These are phyloP conservation scores for Aegilops umbellulata DNA, from an alignment of 176 grass and related monocot genomes.

Conservation along the genomic window DNA sequence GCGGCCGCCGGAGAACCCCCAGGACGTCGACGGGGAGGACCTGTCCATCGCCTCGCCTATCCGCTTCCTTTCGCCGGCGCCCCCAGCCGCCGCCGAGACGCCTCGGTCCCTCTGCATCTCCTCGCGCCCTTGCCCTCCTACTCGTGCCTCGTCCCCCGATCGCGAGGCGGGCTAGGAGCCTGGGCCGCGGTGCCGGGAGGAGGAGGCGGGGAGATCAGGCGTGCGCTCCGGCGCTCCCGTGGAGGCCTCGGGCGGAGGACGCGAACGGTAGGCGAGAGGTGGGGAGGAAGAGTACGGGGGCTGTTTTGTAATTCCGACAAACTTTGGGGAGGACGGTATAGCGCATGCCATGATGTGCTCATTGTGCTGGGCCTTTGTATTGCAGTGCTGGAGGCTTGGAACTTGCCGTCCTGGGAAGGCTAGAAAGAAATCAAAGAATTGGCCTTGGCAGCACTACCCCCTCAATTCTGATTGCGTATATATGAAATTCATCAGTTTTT, in stretches of 20 bases:
- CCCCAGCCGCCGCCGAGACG: conserved; percentile 26
- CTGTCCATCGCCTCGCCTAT: conserved; percentile 58
- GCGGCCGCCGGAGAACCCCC: conserved; percentile 34
- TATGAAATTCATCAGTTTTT: neutral
- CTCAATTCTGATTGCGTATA: neutral
- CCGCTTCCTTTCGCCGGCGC: conserved; percentile 45
- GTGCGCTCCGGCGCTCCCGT: conserved; percentile 8
- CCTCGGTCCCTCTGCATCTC: conserved; percentile 46
- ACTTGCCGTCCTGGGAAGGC: neutral
- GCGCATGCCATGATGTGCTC: conserved; percentile 7
- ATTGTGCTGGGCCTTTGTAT: neutral
- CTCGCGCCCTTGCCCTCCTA: conserved; percentile 4
- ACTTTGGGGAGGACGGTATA: neutral
- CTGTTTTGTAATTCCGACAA: neutral
- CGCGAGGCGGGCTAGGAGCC: neutral
- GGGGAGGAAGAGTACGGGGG: neutral
- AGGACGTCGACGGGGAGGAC: conserved; percentile 52
- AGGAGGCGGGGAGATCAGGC: conserved; percentile 1
- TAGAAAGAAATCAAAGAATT: neutral
- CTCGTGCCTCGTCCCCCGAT: neutral
- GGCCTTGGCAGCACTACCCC: neutral
- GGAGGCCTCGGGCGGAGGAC: conserved; percentile 7
- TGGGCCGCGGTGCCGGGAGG: neutral
- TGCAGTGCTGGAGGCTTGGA: neutral
- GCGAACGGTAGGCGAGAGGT: neutral